Evolutionary conservation across 1,139 yeast genomes (phyloP).

Genomic region (Candida sp.): DNA sequence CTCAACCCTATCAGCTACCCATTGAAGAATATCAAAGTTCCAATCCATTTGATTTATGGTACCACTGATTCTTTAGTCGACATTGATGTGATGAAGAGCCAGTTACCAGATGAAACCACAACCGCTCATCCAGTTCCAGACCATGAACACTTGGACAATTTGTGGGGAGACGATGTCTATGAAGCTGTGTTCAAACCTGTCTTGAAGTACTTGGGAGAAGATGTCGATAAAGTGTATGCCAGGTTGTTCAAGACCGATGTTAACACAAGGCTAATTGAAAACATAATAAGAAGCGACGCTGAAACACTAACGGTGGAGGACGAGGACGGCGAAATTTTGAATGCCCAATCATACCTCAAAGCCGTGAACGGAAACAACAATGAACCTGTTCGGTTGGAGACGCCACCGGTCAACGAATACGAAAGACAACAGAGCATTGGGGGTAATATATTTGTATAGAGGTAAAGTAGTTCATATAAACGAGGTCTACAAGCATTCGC

Average conservation of each 20-base stretch:
- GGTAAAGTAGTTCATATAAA: not conserved
- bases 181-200: constrained; percentile 51
- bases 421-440: constrained; percentile 7
- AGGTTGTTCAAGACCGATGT: constrained; percentile 9
- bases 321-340: constrained; percentile 6
- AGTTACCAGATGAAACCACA: constrained; percentile 45
- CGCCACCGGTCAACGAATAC: constrained; percentile 2
- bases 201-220: constrained; percentile 37
- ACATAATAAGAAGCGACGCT: constrained; percentile 12
- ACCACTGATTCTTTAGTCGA: constrained; percentile 83
- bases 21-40: constrained; percentile 62
- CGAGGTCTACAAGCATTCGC: not conserved
- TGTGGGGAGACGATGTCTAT: constrained; percentile 83
- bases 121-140: constrained; percentile 51
- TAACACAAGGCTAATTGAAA: constrained; percentile 14
- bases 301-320: constrained; percentile 2
- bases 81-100: constrained; percentile 70
- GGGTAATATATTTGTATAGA: constrained; percentile 2
- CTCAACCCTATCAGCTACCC: constrained; percentile 47
- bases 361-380: constrained; percentile 2
- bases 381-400: not conserved
- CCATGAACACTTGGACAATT: constrained; percentile 88
- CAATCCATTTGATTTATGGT: constrained; percentile 82
- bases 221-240: constrained; percentile 14
- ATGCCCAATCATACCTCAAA: constrained; percentile 13